Percentiles rank a stretch among this genome's conserved stretches.
Conservation (phyloP, 371 early-diverging fungal genomes). For the Mucor mucedo region DNA sequence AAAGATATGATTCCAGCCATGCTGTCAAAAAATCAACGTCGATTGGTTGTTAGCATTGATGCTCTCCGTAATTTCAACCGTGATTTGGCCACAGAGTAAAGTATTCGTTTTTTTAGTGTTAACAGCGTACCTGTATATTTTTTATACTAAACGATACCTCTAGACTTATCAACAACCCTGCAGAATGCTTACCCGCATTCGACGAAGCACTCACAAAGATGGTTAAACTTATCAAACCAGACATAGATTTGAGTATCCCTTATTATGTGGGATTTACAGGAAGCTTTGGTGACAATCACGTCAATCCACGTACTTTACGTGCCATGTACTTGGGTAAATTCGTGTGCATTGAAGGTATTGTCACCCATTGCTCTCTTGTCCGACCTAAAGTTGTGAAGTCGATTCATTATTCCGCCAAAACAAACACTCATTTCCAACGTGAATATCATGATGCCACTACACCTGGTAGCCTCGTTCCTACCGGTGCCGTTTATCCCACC, state of each 20-base stretch:
- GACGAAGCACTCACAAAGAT: constrained; percentile 79
- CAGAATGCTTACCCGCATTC: constrained; percentile 85
- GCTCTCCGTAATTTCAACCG: constrained; percentile 80
- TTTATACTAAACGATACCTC: neutral
- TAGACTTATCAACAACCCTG: constrained; percentile 78
- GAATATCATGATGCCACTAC: constrained; percentile 89
- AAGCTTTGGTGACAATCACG: constrained; percentile 89
- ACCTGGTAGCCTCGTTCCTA: constrained; percentile 64
- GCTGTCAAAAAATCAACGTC: constrained; percentile 64
- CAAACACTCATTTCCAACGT: constrained; percentile 82
- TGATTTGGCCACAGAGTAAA: constrained; percentile 71
- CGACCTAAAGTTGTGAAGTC: constrained; percentile 95
- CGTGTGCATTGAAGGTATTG: constrained; percentile 98
- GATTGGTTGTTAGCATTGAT: constrained; percentile 90
- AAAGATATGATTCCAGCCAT: constrained; percentile 70
- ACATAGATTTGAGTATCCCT: constrained; percentile 29
- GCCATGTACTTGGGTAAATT: constrained; percentile 87
- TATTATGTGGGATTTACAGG: constrained; percentile 92
- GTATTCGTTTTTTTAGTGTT: neutral
- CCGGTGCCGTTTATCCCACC: constrained; percentile 81
- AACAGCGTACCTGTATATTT: neutral
- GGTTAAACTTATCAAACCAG: constrained; percentile 33
- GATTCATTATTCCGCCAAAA: constrained; percentile 93
- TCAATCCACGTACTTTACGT: constrained; percentile 92
- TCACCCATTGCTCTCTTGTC: constrained; percentile 97